Evolutionary conservation across 305 asterid genomes (phyloP).

Genomic region (Petunia hybrid): DNA sequence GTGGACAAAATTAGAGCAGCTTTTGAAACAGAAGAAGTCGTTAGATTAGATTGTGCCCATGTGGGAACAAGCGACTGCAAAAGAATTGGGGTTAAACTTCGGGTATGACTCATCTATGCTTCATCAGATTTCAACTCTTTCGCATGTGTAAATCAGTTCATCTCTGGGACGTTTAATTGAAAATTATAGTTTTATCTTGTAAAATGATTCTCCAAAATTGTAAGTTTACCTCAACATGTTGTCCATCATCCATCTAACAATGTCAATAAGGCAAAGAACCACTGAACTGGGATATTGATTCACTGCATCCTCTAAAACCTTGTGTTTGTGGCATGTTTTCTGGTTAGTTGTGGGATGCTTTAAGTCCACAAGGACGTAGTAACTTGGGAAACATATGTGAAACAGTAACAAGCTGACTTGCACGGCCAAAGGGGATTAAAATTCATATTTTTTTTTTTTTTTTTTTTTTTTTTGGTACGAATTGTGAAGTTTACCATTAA

Average conservation of each 20-base stretch:
- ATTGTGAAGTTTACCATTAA: not conserved
- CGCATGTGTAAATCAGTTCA: not conserved
- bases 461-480: not conserved
- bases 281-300: not conserved
- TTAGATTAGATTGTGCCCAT: slow-evolving; percentile 76
- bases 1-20: slow-evolving; percentile 76
- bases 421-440: not conserved
- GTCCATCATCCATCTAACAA: not conserved
- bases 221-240: not conserved
- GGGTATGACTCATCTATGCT: slow-evolving; percentile 53
- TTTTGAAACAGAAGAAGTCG: slow-evolving; percentile 71
- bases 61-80: slow-evolving; percentile 87
- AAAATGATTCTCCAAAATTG: not conserved
- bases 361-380: not conserved
- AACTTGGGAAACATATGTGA: not conserved
- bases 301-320: not conserved
- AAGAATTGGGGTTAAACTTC: slow-evolving; percentile 85
- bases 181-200: not conserved
- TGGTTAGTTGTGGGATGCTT: not conserved
- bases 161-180: not conserved
- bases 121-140: slow-evolving; percentile 6
- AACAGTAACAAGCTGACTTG: not conserved
- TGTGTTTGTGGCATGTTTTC: not conserved
- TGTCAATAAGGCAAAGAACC: not conserved
- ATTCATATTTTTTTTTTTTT: not conserved